Conservation (phyloP, 768 basidiomycete species). For the Saitozyma podzolica region DNA sequence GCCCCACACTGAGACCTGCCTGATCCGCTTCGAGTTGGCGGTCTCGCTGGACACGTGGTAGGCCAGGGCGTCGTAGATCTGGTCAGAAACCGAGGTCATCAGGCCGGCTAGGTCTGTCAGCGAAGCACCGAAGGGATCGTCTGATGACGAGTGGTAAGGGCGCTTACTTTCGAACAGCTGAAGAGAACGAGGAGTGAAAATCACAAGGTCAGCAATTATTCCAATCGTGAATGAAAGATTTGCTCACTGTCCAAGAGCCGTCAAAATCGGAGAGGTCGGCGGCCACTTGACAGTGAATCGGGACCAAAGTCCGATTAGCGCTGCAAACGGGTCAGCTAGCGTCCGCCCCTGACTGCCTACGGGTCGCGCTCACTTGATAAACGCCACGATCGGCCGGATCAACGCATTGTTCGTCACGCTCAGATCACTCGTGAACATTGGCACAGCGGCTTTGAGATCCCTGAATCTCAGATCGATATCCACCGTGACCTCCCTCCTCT, state of each 20-base stretch:
- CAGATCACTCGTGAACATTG: constrained; percentile 82
- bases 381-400: constrained; percentile 92
- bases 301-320: constrained; percentile 87
- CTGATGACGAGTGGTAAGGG: constrained; percentile 4
- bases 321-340: constrained; percentile 56
- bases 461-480: constrained; percentile 94
- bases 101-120: constrained; percentile 70
- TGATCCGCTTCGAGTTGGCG: constrained; percentile 81
- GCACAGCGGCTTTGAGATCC: constrained; percentile 92
- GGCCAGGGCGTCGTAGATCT: constrained; percentile 90
- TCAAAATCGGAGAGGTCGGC: constrained; percentile 86
- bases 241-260: constrained; percentile 84
- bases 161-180: constrained; percentile 90
- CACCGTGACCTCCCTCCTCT: constrained; percentile 56
- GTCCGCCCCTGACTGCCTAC: background rate
- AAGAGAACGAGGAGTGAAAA: background rate
- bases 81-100: constrained; percentile 83
- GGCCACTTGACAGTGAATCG: constrained; percentile 85
- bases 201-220: constrained; percentile 11
- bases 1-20: constrained; percentile 90
- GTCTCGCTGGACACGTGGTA: constrained; percentile 79
- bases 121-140: background rate
- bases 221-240: constrained; percentile 9
- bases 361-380: constrained; percentile 77
- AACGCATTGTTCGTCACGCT: constrained; percentile 90